Conservation (phyloP, 176 grass and related monocot genomes). For the Cenchrus purpureus region DNA sequence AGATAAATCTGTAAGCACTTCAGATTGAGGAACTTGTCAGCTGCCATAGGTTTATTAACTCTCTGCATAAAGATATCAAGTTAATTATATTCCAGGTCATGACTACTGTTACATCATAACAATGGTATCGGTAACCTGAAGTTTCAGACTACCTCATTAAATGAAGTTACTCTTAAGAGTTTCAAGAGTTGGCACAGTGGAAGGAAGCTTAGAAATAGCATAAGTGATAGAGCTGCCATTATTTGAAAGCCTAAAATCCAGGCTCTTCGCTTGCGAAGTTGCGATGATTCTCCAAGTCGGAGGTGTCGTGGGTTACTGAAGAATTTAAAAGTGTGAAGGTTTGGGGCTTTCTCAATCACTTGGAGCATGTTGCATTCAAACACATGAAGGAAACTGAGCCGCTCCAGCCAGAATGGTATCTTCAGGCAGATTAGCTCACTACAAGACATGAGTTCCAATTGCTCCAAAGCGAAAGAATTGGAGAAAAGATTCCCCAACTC, state of each 20-base stretch:
- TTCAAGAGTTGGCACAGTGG: background rate
- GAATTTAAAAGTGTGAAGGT: background rate
- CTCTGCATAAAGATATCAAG: no score
- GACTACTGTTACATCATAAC: no score
- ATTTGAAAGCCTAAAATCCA: background rate
- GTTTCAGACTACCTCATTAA: background rate
- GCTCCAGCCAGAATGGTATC: background rate
- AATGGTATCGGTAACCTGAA: no score
- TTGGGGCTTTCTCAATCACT: background rate
- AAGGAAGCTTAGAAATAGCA: constrained; percentile 15
- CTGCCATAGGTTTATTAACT: no score
- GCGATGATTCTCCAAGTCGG: background rate
- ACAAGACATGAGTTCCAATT: background rate
- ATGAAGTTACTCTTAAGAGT: background rate
- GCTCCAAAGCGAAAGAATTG: background rate
- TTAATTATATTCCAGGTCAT: no score
- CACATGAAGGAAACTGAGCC: background rate
- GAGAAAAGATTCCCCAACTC: background rate
- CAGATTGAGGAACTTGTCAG: no score
- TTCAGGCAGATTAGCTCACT: background rate
- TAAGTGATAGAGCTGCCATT: background rate
- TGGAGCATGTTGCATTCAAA: background rate
- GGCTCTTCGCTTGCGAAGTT: background rate
- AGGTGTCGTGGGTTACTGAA: background rate
- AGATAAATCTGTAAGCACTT: no score